Evolutionary conservation across 805 yeast species (phyloP).

Genomic region (Lipomyces japonicus): DNA sequence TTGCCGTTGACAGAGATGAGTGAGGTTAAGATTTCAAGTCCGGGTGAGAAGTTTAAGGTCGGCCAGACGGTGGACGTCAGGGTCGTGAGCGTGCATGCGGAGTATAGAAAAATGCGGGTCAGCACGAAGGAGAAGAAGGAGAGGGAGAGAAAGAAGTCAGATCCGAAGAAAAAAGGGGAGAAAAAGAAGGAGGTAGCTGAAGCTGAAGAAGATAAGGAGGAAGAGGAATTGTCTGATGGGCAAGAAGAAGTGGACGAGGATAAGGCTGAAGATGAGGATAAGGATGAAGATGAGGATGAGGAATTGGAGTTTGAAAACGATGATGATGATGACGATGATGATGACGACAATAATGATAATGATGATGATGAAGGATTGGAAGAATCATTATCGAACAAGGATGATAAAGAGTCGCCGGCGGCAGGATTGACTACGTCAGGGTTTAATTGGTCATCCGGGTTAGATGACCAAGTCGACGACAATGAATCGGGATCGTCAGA

Average conservation of each 20-base stretch:
- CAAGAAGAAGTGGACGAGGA: slow-evolving; percentile 31
- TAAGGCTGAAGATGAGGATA: slow-evolving; percentile 32
- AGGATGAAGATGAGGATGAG: slow-evolving; percentile 34
- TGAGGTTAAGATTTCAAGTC: slow-evolving; percentile 75
- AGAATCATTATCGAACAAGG: slow-evolving; percentile 33
- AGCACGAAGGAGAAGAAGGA: slow-evolving; percentile 62
- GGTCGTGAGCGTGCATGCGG: slow-evolving; percentile 55
- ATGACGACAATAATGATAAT: slow-evolving; percentile 24
- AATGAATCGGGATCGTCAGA: slow-evolving; percentile 47
- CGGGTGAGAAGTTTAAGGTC: slow-evolving; percentile 69
- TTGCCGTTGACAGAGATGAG: slow-evolving; percentile 85
- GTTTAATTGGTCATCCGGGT: slow-evolving; percentile 93
- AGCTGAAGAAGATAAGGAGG: slow-evolving; percentile 27
- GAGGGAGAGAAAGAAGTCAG: slow-evolving; percentile 1
- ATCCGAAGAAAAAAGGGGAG: slow-evolving; percentile 30
- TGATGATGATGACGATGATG: slow-evolving; percentile 8
- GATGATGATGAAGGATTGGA: slow-evolving; percentile 40
- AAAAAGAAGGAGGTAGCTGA: slow-evolving; percentile 31
- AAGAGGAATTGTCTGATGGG: slow-evolving; percentile 27
- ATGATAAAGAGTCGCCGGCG: slow-evolving; percentile 34
- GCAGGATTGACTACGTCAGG: slow-evolving; percentile 77
- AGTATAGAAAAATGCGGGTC: slow-evolving; percentile 56
- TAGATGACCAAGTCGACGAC: slow-evolving; percentile 70
- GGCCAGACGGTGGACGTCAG: slow-evolving; percentile 80
- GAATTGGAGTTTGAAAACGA: slow-evolving; percentile 33